Evolutionary conservation across 192 early-diverging fungal species (phyloP).

Genomic region (Coemansia sp.): DNA sequence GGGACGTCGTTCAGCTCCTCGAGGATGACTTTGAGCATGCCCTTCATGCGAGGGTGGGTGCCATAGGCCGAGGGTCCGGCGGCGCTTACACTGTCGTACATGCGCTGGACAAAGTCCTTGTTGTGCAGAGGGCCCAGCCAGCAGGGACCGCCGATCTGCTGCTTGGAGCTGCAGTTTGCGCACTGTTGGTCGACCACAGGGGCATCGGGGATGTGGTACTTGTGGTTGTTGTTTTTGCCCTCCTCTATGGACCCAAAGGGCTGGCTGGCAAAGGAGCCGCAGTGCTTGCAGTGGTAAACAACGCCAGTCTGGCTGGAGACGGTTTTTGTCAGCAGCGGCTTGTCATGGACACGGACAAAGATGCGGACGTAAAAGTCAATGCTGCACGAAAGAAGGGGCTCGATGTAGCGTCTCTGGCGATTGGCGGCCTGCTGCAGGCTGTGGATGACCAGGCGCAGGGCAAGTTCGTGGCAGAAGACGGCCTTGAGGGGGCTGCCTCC

Average conservation of each 20-base stretch:
- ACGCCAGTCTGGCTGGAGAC: conserved; percentile 76
- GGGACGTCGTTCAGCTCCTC: conserved; percentile 75
- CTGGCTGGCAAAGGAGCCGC: conserved; percentile 71
- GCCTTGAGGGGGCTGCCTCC: conserved; percentile 86
- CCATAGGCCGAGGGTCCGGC: conserved; percentile 62
- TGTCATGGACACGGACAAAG: conserved; percentile 87
- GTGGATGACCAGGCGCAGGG: conserved; percentile 85
- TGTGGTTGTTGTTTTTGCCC: conserved; percentile 57
- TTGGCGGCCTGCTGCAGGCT: conserved; percentile 80
- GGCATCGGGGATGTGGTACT: conserved; percentile 64
- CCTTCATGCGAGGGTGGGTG: conserved; percentile 85
- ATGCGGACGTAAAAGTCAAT: conserved; percentile 98
- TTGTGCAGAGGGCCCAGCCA: conserved; percentile 87
- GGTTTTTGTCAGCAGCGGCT: conserved; percentile 72
- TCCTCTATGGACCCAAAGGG: conserved; percentile 66
- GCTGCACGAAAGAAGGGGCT: conserved; percentile 86
- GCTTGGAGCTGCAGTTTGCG: conserved; percentile 69
- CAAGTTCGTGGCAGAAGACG: conserved; percentile 94
- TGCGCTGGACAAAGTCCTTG: conserved; percentile 73
- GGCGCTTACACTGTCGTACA: conserved; percentile 72
- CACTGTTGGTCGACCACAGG: conserved; percentile 66
- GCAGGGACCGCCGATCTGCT: conserved; percentile 88
- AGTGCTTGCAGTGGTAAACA: conserved; percentile 86
- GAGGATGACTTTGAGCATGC: conserved; percentile 89
- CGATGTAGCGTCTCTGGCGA: conserved; percentile 80